Evolutionary conservation across 352 stramenopile genomes (phyloP), one percentile per base, ranked within the genome.

Genomic region (Pythium aphanidermatum): DNA sequence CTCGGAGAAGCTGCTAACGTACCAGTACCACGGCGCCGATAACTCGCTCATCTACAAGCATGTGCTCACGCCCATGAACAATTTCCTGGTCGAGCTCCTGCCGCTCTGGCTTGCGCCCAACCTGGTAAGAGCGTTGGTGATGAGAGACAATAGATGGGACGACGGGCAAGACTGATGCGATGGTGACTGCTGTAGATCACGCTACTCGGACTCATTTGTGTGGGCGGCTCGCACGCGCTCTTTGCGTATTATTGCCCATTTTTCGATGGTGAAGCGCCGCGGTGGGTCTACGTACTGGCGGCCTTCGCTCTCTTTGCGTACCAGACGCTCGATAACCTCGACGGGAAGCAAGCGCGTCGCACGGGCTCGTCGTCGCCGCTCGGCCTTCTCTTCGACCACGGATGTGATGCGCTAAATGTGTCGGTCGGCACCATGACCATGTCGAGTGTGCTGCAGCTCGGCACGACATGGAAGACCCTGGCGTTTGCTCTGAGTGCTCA

Each of bases 31-130:
- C 45, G 81, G 81, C 36, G 56, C 70, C 20, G 81, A 93, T 68
- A 83, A 93, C 55, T 93, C 81, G 62, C 67, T 90, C 47, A 77
- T 93, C 50, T 93, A 91, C 67, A 88, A 91, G 56, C 68, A 90
- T 45, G 63, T 93, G 43, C 72, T 93, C 38, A 91, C 74, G 50
- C 81, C 78, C 34, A 91, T 91, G 81, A 91, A 93, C 59, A 80
- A 93, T 53, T 77, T 68, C 21, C 59, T 93, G 13, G 70, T 91
- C 42, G 66, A 88, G 51, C 56, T 81, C 19, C 44, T 93, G 44
- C 81, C 81, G 14, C 50, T 87, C 13, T 93, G 81, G 81, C 58
- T 93, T 33, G 81, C 81, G 14, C 81, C 81, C 16, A 93, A 93
- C 38, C 62, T 91, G 27, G 73, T 85, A 57, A 36, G 53, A 55